Conservation (phyloP, 2,329 filamentous ascomycete species). For the Leptoxyphium fumago region DNA sequence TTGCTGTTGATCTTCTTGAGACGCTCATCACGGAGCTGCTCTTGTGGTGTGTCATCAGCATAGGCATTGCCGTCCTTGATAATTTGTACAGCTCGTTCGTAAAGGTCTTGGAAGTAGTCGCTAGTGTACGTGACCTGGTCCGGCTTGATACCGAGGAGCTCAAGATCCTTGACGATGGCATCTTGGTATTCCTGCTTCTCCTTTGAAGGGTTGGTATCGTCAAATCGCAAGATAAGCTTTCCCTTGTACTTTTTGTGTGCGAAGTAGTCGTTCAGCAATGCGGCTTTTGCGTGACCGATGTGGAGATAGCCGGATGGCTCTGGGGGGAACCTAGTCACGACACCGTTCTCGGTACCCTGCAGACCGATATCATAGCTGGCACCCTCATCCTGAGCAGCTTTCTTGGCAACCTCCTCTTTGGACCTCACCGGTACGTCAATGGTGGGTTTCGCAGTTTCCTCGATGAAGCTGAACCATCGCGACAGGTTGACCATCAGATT, state of each 20-base stretch:
- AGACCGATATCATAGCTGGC: constrained; percentile 82
- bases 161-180: constrained; percentile 80
- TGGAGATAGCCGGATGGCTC: constrained; percentile 94
- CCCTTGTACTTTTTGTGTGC: constrained; percentile 87
- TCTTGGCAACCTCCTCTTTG: constrained; percentile 47
- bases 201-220: constrained; percentile 94
- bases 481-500: constrained; percentile 60
- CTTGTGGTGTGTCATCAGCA: constrained; percentile 83
- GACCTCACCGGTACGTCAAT: constrained; percentile 35
- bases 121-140: constrained; percentile 80
- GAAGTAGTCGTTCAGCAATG: constrained; percentile 90
- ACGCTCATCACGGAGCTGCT: constrained; percentile 73
- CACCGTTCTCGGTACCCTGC: constrained; percentile 70
- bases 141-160: constrained; percentile 80
- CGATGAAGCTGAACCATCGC: constrained; percentile 79
- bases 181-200: constrained; percentile 96
- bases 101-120: constrained; percentile 88
- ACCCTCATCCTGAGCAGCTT: constrained; percentile 57
- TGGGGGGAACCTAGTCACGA: constrained; percentile 83
- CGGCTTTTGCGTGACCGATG: constrained; percentile 90
- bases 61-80: constrained; percentile 83
- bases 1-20: constrained; percentile 71
- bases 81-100: constrained; percentile 65
- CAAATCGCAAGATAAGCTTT: constrained; percentile 79
- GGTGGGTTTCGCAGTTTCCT: constrained; percentile 58